These are phyloP conservation scores for Tricholoma saponaceum DNA, from an alignment of 768 basidiomycete species.

Conservation along the genomic window DNA sequence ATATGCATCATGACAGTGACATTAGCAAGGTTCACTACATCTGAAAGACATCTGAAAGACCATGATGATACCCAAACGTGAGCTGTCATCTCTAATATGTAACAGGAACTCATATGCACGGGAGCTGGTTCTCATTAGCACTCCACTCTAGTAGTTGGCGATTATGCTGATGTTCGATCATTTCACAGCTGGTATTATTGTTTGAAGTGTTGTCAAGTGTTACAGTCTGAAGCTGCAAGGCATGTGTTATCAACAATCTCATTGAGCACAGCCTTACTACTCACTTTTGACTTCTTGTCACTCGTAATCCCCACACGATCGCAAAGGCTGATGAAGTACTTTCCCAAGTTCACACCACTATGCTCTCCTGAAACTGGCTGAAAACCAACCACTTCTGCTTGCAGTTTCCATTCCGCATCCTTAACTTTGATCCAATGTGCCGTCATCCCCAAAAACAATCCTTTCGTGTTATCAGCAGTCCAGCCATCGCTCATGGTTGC, in stretches of 20 bases:
- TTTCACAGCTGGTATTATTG: too few relatives aligned
- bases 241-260: not conserved
- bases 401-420: conserved; percentile 17
- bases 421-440: conserved; percentile 20
- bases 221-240: conserved; percentile 13
- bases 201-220: conserved; percentile 20
- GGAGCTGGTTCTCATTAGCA: conserved; percentile 13
- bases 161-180: conserved; percentile 11
- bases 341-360: conserved; percentile 21
- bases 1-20: conserved; percentile 26
- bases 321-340: conserved; percentile 18
- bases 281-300: conserved; percentile 8
- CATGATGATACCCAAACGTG: not conserved
- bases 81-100: not conserved
- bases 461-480: conserved; percentile 12
- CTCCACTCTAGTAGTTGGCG: conserved; percentile 9
- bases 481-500: conserved; percentile 14
- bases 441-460: conserved; percentile 10
- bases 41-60: conserved; percentile 22
- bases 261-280: not conserved
- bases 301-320: conserved; percentile 20
- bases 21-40: conserved; percentile 24
- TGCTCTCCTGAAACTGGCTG: conserved; percentile 18
- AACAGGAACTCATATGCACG: conserved; percentile 7
- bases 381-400: conserved; percentile 19